phyloP scores from a whole-genome alignment of 331 rosid species.

The Telfairia occidentalis region DNA sequence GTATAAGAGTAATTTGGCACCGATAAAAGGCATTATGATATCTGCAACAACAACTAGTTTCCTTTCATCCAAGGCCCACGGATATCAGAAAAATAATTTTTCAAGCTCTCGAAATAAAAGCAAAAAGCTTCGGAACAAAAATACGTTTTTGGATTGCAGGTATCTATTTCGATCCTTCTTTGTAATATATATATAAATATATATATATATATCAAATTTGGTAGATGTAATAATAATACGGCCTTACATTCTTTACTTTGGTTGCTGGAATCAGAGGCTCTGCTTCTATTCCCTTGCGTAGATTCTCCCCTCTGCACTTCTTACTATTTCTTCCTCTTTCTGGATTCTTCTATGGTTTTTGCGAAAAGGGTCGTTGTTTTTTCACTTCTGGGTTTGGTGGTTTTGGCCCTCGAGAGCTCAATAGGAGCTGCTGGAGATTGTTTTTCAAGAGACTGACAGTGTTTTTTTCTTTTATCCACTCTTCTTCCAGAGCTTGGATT shows the following conservation, averaged over 20 bases:
- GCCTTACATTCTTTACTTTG: slow-evolving; percentile 14
- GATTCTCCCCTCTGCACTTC: slow-evolving; percentile 20
- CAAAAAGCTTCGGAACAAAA: slow-evolving; percentile 15
- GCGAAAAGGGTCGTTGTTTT: slow-evolving; percentile 19
- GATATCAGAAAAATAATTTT: background rate
- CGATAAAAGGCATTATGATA: slow-evolving; percentile 18
- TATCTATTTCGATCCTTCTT: slow-evolving; percentile 25
- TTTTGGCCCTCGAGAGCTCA: slow-evolving; percentile 11
- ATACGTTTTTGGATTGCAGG: slow-evolving; percentile 24
- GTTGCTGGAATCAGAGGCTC: slow-evolving; percentile 27
- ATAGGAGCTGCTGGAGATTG: slow-evolving; percentile 12
- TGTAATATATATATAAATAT: slow-evolving; percentile 18
- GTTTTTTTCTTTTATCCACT: background rate
- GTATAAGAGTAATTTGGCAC: slow-evolving; percentile 11
- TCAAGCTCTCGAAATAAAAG: slow-evolving; percentile 6
- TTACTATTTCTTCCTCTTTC: slow-evolving; percentile 15
- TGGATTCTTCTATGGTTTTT: slow-evolving; percentile 17
- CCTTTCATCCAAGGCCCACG: slow-evolving; percentile 23
- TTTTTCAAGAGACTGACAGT: slow-evolving; percentile 18
- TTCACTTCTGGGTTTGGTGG: slow-evolving; percentile 24
- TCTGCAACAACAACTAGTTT: slow-evolving; percentile 32
- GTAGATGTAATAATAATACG: background rate
- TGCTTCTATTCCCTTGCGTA: slow-evolving; percentile 25
- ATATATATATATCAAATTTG: slow-evolving; percentile 11
- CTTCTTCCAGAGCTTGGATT: slow-evolving; percentile 13